Evolutionary conservation across 257 asterid species (phyloP), one percentile per base, ranked within the genome.

Genomic region (Catharanthus roseus): DNA sequence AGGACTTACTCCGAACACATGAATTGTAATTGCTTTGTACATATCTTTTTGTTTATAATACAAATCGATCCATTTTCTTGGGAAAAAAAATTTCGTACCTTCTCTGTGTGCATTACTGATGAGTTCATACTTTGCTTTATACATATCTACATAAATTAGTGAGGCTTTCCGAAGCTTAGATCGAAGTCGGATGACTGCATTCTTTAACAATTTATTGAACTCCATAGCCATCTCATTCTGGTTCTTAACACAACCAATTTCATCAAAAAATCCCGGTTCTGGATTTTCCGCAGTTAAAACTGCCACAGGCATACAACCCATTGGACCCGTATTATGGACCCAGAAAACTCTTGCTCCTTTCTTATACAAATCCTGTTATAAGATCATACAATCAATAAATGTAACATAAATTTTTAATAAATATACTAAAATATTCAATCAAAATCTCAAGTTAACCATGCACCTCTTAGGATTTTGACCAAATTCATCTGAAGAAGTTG

Each of bases 131-230:
- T 87, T 87, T 53, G 89, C 95, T 1, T 55, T 71, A 63, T 81
- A 87, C 75, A 87, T 78, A 38, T 89, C 96, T 5, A 86, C 92
- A 24, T 84, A 82, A 21, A 82, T 74, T 61, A 89, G 6, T 0
- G 85, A 54, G 26, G 91, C 86, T 9, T 65, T 77, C 15, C 80
- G 57, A 23, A 84, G 79, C 34, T 78, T 77, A 51, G 70, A 42
- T 61, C 91, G 81, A n/a, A 87, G 78, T 23, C 11, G 6, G 5
- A 23, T 6, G 1, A 53, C 60, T 19, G 60, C 60, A 23, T 53
- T 23, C 60, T 71, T 77, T 0, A 89, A 80, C 58, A 77, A 66
- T 57, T 67, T 70, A 70, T 89, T 89, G 78, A 82, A 82, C 64
- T 71, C 76, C 58, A 80, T 9, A 24, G 91, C 87, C 24, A 86